phyloP scores from a whole-genome alignment of 2,329 filamentous ascomycete genomes.

The Pseudocercospora vitis region DNA sequence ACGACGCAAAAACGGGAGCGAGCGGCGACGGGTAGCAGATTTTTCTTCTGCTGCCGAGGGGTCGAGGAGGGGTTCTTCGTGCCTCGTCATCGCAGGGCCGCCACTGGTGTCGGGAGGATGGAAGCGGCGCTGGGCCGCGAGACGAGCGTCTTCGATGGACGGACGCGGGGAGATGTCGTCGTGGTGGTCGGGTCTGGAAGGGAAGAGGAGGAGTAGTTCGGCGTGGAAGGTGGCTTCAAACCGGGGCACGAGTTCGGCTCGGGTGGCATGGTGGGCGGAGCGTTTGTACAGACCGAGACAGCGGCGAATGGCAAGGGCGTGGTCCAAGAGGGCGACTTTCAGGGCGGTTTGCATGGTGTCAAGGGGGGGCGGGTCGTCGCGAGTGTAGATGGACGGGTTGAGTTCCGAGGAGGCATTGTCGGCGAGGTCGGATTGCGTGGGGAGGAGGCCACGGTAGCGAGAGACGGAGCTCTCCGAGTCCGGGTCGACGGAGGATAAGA shows the following conservation, averaged over 20 bases:
- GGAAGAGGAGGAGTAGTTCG: constrained; percentile 46
- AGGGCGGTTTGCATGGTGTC: constrained; percentile 72
- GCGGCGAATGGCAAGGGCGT: constrained; percentile 82
- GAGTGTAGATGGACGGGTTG: constrained; percentile 26
- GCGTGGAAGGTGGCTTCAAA: constrained; percentile 49
- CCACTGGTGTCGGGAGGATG: constrained; percentile 2
- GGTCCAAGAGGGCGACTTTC: constrained; percentile 81
- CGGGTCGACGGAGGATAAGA: constrained; percentile 74
- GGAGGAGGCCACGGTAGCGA: constrained; percentile 73
- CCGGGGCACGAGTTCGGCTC: constrained; percentile 32
- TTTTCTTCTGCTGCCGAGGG: constrained; percentile 13
- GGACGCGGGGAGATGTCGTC: constrained; percentile 27
- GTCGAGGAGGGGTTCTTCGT: constrained; percentile 17
- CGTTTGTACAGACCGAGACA: constrained; percentile 67
- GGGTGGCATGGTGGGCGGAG: constrained; percentile 58
- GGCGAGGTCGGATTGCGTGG: constrained; percentile 42
- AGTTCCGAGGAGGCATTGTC: constrained; percentile 45
- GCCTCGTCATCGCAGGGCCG: constrained; percentile 15
- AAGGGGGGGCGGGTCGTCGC: constrained; percentile 41
- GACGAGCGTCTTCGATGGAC: constrained; percentile 22
- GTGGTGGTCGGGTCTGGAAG: constrained; percentile 27
- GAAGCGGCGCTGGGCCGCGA: constrained; percentile 14
- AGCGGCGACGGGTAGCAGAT: constrained; percentile 19
- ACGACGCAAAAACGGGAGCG: constrained; percentile 37
- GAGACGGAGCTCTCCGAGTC: constrained; percentile 74